phyloP scores from a whole-genome alignment of 805 yeast genomes.

The Suhomyces xylopsoci region DNA sequence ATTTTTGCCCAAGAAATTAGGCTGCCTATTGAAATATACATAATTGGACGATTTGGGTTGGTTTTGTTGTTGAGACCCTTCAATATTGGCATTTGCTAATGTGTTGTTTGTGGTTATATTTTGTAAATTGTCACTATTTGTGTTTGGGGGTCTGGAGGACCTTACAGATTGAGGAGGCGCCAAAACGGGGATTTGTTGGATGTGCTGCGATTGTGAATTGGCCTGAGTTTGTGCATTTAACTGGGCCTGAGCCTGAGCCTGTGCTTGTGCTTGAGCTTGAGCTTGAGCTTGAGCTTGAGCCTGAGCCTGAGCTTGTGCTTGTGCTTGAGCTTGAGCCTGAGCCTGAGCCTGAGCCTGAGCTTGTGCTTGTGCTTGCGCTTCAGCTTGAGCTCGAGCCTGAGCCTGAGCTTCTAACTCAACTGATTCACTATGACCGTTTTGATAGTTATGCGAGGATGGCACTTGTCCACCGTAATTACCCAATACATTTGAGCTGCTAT shows the following conservation, averaged over 20 bases:
- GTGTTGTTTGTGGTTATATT: slow-evolving; percentile 15
- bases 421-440: slow-evolving; percentile 8
- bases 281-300: slow-evolving; percentile 12
- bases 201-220: slow-evolving; percentile 10
- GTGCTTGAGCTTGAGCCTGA: slow-evolving; percentile 11
- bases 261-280: slow-evolving; percentile 12
- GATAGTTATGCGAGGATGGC: slow-evolving; percentile 4
- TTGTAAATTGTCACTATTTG: slow-evolving; percentile 1
- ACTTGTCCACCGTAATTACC: slow-evolving; percentile 2
- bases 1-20: slow-evolving; percentile 67
- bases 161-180: slow-evolving; percentile 1
- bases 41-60: slow-evolving; percentile 36
- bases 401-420: slow-evolving; percentile 11
- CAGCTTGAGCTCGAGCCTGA: slow-evolving; percentile 11
- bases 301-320: slow-evolving; percentile 10
- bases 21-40: slow-evolving; percentile 78
- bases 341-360: slow-evolving; percentile 13
- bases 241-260: slow-evolving; percentile 6
- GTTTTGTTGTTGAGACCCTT: slow-evolving; percentile 7
- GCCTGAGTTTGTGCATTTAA: neutral
- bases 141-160: neutral
- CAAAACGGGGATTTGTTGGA: slow-evolving; percentile 65
- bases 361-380: slow-evolving; percentile 11
- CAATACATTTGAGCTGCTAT: slow-evolving; percentile 10
- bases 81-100: slow-evolving; percentile 12